Percentiles rank a stretch among this genome's conserved stretches.
Conservation (phyloP, 163 green algal species). For the Scenedesmus sp. region DNA sequence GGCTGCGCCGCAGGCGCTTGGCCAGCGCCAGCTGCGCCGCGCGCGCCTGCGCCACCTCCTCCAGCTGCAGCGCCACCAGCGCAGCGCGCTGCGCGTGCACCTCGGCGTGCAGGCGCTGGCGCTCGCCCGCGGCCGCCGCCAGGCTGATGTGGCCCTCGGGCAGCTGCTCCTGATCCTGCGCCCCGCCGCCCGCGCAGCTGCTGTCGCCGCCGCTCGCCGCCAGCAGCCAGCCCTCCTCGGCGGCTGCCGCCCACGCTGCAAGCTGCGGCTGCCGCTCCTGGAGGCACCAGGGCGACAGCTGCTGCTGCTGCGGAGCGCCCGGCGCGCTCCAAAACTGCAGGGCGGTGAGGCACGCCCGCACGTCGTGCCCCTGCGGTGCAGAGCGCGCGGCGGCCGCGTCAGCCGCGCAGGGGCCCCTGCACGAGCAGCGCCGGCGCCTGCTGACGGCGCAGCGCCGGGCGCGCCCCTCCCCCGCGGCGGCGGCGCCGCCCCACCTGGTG, state of each 20-base stretch:
- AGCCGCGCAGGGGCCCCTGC: background rate
- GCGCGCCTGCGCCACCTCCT: conserved; percentile 15
- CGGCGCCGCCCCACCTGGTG: background rate
- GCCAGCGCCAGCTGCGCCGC: conserved; percentile 28
- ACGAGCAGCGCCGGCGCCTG: background rate
- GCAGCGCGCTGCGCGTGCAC: conserved; percentile 14
- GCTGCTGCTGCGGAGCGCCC: conserved; percentile 6
- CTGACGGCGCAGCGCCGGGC: background rate
- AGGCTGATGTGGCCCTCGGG: background rate
- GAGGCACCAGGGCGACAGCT: conserved; percentile 26
- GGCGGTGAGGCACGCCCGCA: conserved; percentile 33
- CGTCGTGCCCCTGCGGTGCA: conserved; percentile 34
- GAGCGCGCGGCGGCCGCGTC: too few species aligned
- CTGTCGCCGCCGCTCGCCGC: background rate
- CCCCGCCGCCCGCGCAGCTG: background rate
- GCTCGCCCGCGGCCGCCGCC: background rate
- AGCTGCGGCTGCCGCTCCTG: conserved; percentile 31
- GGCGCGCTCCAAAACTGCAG: conserved; percentile 35
- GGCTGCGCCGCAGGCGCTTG: conserved; percentile 1
- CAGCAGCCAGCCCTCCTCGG: background rate
- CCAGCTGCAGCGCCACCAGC: conserved; percentile 28
- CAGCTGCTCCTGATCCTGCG: background rate
- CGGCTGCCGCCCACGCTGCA: conserved; percentile 1
- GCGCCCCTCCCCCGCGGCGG: background rate
- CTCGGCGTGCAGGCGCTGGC: background rate